Conservation (phyloP, 1,284 basidiomycete species). For the Xerocomus minutiporus region DNA sequence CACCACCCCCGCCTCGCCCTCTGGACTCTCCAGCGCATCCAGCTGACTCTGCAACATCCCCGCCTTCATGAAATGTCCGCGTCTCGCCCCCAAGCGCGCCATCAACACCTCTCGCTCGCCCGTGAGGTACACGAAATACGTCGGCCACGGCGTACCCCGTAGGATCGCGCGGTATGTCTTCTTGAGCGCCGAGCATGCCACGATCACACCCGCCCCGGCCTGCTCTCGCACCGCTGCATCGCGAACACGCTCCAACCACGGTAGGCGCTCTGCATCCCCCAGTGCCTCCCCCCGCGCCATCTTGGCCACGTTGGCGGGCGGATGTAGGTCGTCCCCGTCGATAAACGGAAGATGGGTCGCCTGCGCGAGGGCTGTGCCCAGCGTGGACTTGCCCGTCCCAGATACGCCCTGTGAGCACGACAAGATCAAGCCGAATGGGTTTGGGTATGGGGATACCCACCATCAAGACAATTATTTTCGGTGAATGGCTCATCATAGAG, state of each 20-base stretch:
- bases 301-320: constrained; percentile 78
- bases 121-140: constrained; percentile 82
- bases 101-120: constrained; percentile 61
- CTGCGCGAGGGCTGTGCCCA: constrained; percentile 63
- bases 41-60: constrained; percentile 86
- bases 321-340: constrained; percentile 90
- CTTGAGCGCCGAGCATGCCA: constrained; percentile 88
- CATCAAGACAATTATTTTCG: constrained; percentile 46
- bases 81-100: constrained; percentile 66
- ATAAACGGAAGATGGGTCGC: constrained; percentile 70
- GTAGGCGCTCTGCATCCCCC: constrained; percentile 77
- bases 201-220: constrained; percentile 51
- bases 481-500: neutral
- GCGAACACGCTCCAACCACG: constrained; percentile 81
- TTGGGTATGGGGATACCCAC: constrained; percentile 28
- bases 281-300: constrained; percentile 82
- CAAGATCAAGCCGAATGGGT: neutral
- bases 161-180: constrained; percentile 78
- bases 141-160: constrained; percentile 44
- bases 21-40: constrained; percentile 72
- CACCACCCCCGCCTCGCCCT: constrained; percentile 65
- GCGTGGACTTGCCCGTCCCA: constrained; percentile 86
- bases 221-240: constrained; percentile 43
- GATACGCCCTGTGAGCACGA: constrained; percentile 58
- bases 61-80: constrained; percentile 88